These are phyloP conservation scores for Eucalyptus marginata DNA, from an alignment of 345 rosid species.

Conservation along the genomic window DNA sequence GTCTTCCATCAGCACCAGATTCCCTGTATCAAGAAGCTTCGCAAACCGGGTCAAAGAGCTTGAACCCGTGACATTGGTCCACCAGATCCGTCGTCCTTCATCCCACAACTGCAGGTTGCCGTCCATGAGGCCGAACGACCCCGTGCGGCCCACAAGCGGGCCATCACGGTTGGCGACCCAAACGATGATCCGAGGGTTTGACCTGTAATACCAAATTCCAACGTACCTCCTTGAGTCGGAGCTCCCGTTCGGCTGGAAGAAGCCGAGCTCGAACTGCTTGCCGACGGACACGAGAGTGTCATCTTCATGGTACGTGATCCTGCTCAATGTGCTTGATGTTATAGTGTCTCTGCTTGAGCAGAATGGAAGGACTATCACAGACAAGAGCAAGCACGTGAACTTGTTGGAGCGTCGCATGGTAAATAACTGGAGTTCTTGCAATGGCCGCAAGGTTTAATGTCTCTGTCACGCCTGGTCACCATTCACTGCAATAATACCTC, in stretches of 20 bases:
- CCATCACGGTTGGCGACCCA: conserved; percentile 38
- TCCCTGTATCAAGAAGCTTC: conserved; percentile 5
- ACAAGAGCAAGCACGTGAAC: not conserved
- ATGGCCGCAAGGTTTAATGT: not conserved
- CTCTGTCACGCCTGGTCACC: not conserved
- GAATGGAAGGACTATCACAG: not conserved
- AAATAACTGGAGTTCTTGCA: not conserved
- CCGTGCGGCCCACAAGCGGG: conserved; percentile 5
- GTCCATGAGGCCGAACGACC: conserved; percentile 4
- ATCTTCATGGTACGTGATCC: not conserved
- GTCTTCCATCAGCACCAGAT: conserved; percentile 9
- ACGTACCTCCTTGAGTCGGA: conserved; percentile 9
- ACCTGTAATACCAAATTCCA: conserved; percentile 26
- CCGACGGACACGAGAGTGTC: conserved; percentile 8
- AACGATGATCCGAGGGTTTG: conserved; percentile 8
- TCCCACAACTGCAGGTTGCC: conserved; percentile 4
- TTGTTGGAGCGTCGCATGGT: not conserved
- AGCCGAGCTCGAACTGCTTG: conserved; percentile 19
- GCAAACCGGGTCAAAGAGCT: conserved; percentile 10
- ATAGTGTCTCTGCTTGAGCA: not conserved
- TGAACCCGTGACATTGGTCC: not conserved
- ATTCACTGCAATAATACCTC: too few species aligned
- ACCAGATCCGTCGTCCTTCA: conserved; percentile 5
- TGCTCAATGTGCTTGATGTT: not conserved
- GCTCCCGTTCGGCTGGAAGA: not conserved